Evolutionary conservation across 2,329 filamentous ascomycete genomes (phyloP), one percentile per base, ranked within the genome.

Genomic region (Colletotrichum paranaense): DNA sequence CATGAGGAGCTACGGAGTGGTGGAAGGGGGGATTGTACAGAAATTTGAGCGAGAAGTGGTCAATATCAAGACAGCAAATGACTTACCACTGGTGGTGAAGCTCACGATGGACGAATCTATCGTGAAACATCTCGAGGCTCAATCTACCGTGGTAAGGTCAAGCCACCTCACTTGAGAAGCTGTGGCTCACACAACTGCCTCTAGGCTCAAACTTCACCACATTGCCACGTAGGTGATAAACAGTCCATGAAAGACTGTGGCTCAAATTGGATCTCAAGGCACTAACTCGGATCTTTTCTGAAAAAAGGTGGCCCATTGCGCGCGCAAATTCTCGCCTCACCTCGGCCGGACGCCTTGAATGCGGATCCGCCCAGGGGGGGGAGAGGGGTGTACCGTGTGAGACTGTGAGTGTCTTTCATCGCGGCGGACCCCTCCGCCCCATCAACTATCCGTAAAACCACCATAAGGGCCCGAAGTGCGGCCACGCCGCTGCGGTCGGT

Each of bases 401-500:
- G 14, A 16, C 32, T 35, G 11, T 35, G 14, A 42, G 14, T 16
- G 38, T 42, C 38, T 42, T 24, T 11, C 28, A 12, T 14, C 16
- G 62, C 11, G 38, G 38, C 38, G 38, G 38, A 1, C 14, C 38
- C 35, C 35, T 16, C 35, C 35, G 35, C 35, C 35, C 35, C 35
- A 38, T 38, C 35, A 38, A 38, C 35, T 38, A 16, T 38, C 35
- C 38, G 38, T 42, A 42, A 42, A 42, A 42, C 38, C 8, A n/a
- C 59, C 24, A 7, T 35, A 65, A 73, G 70, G 28, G 67, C 67
- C 70, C 70, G 70, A 73, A 65, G 68, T 73, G 67, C 70, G 60
- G 70, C 70, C 70, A 73, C 46, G 70, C 67, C 70, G n/a, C 14
- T n/a, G 7, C 12, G 56, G 42, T 8, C 53, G 28, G 26, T 12